Evolutionary conservation across 257 asterid genomes (phyloP), one percentile per base, ranked within the genome.

Genomic region (Ligustrum vulgare): DNA sequence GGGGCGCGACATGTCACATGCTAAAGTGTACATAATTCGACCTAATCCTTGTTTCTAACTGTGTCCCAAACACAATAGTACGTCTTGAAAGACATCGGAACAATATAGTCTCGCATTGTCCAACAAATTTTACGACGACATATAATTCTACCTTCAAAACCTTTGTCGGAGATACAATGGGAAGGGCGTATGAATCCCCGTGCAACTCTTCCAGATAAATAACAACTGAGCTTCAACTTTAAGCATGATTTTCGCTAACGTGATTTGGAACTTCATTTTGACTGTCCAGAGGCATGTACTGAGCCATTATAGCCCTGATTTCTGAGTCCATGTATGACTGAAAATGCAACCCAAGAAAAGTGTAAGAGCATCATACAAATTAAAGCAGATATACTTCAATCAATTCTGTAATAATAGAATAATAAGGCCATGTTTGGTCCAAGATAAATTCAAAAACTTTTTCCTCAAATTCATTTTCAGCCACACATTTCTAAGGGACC

Each of bases 251-350:
- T 0, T 81, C 94, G 12, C 81, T 73, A 10, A 49, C 71, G 37
- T 93, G 98, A 83, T 80, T 87, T 74, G 77, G 93, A 20, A 91
- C 92, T 72, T 90, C 96, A 73, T 71, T 81, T 83, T 93, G 98
- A 73, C 91, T 84, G 89, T 91, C 96, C 49, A 93, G 87, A 37
- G 98, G 98, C 97, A 93, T 93, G 85, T 90, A 93, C 72, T 93
- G 98, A 41, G 98, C 91, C 98, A 93, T 91, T 72, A 93, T 91
- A 41, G 98, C 97, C 84, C 96, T 87, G 73, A 93, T 93, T 84
- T 93, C 98, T 0, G 97, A 87, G 76, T 91, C 98, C 98, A 93
- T 93, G 70, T 93, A 93, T 13, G 96, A 81, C 97, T 91, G 92
- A 56, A 80, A 75, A 72, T 65, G 49, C 77, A 80, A 71, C 54